Conservation (phyloP, 345 rosid genomes). For the Eutrema heterophyllum region DNA sequence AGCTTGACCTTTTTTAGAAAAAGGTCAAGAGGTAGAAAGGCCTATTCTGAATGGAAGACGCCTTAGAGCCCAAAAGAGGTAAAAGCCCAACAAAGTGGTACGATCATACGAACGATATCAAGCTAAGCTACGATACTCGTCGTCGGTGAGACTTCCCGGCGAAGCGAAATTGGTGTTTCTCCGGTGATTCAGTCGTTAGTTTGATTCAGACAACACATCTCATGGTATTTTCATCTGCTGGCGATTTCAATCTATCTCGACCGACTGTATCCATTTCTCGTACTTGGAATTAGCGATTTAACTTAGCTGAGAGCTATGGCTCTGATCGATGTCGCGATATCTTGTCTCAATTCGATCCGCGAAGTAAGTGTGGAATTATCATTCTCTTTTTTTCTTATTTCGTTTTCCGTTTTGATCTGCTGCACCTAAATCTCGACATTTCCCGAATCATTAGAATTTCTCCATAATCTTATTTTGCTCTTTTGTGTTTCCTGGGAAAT, state of each 20-base stretch:
- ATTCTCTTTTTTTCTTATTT: no score
- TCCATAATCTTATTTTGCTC: background rate
- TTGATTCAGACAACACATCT: background rate
- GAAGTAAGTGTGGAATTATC: conserved; percentile 43
- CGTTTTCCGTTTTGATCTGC: background rate
- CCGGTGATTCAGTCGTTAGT: background rate
- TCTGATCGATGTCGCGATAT: conserved; percentile 62
- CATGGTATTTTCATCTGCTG: background rate
- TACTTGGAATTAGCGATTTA: background rate
- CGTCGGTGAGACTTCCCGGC: conserved; percentile 25
- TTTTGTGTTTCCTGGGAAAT: background rate
- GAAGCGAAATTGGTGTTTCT: background rate
- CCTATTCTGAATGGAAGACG: background rate
- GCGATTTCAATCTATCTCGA: background rate
- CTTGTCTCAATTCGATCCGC: conserved; percentile 71
- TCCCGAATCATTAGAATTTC: background rate
- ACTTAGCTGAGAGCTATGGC: conserved; percentile 43
- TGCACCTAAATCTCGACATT: background rate
- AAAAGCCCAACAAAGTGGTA: conserved; percentile 7
- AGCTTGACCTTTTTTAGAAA: no score
- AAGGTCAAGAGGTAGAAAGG: background rate
- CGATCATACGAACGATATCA: background rate
- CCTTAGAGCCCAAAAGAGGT: background rate
- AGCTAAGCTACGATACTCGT: conserved; percentile 2
- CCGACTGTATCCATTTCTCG: background rate